Percentiles rank a stretch among this genome's conserved stretches.
phyloP scores from a whole-genome alignment of 2,329 filamentous ascomycete species.

The Alternaria conjuncta region DNA sequence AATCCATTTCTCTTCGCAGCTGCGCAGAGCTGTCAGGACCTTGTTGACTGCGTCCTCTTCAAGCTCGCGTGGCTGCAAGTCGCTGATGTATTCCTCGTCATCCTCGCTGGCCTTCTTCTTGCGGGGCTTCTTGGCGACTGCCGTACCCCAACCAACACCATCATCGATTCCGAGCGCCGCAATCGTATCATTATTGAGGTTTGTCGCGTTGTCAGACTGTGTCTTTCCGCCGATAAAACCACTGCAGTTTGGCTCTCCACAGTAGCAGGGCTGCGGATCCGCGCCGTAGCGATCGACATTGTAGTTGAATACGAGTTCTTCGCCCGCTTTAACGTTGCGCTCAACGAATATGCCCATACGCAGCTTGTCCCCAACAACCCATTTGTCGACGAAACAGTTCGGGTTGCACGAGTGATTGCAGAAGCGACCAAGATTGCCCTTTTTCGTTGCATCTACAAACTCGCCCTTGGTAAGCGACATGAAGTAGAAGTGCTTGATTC shows the following conservation, averaged over 20 bases:
- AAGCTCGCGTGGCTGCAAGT: conserved; percentile 78
- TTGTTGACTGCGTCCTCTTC: conserved; percentile 86
- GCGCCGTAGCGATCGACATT: conserved; percentile 98
- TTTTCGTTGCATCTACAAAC: conserved; percentile 97
- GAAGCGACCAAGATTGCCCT: conserved; percentile 93
- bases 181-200: conserved; percentile 85
- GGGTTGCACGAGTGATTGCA: conserved; percentile 99
- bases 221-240: conserved; percentile 98
- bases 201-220: conserved; percentile 93
- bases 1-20: conserved; percentile 99
- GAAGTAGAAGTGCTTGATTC: conserved; percentile 99
- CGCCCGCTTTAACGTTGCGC: conserved; percentile 81
- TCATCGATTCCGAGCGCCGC: conserved; percentile 96
- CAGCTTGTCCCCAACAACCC: conserved; percentile 95
- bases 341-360: conserved; percentile 98
- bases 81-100: conserved; percentile 94
- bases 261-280: conserved; percentile 96
- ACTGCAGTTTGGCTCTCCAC: conserved; percentile 90
- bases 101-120: conserved; percentile 93
- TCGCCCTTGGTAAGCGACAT: conserved; percentile 98
- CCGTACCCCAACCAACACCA: conserved; percentile 87
- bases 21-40: conserved; percentile 95
- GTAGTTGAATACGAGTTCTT: conserved; percentile 99
- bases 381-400: conserved; percentile 99
- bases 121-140: conserved; percentile 85